Conservation (phyloP, 2,329 filamentous ascomycete genomes). For the Fragosphaeria purpurea region DNA sequence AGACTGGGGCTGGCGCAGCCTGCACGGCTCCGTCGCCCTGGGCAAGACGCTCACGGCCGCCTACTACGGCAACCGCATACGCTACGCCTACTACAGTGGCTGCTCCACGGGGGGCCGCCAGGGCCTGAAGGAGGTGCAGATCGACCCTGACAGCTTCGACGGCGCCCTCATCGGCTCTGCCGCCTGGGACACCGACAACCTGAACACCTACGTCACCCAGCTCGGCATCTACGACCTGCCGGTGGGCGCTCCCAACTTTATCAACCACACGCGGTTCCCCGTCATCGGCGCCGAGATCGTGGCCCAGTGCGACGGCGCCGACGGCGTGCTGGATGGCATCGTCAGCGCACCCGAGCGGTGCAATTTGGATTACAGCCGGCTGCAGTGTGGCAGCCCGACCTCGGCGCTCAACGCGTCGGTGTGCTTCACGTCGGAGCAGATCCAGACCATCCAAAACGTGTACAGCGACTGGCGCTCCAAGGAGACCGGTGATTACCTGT, state of each 20-base stretch:
- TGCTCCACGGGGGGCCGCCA: slow-evolving; percentile 51
- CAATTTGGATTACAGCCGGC: slow-evolving; percentile 28
- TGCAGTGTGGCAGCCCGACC: slow-evolving; percentile 25
- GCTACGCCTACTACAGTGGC: slow-evolving; percentile 44
- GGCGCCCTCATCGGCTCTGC: slow-evolving; percentile 40
- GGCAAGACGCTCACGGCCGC: slow-evolving; percentile 36
- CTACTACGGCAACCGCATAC: slow-evolving; percentile 34
- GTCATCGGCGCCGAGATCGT: slow-evolving; percentile 33
- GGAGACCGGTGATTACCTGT: slow-evolving; percentile 24
- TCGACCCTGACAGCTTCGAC: slow-evolving; percentile 46
- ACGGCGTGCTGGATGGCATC: slow-evolving; percentile 40
- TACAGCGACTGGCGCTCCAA: slow-evolving; percentile 19
- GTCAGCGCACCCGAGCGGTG: slow-evolving; percentile 37
- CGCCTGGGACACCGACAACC: slow-evolving; percentile 40
- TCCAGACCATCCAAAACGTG: slow-evolving; percentile 22
- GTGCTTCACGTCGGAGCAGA: slow-evolving; percentile 31
- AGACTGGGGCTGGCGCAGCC: slow-evolving; percentile 29
- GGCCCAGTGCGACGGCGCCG: slow-evolving; percentile 39
- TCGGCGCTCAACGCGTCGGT: slow-evolving; percentile 14
- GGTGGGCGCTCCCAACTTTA: slow-evolving; percentile 31
- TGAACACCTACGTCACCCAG: slow-evolving; percentile 33
- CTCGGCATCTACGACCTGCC: slow-evolving; percentile 38
- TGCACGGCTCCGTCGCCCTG: slow-evolving; percentile 38
- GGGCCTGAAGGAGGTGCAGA: slow-evolving; percentile 42
- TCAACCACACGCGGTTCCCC: slow-evolving; percentile 31